These are phyloP conservation scores for Ceratobasidium sp. DNA, from an alignment of 1,284 basidiomycete species.

Conservation along the genomic window DNA sequence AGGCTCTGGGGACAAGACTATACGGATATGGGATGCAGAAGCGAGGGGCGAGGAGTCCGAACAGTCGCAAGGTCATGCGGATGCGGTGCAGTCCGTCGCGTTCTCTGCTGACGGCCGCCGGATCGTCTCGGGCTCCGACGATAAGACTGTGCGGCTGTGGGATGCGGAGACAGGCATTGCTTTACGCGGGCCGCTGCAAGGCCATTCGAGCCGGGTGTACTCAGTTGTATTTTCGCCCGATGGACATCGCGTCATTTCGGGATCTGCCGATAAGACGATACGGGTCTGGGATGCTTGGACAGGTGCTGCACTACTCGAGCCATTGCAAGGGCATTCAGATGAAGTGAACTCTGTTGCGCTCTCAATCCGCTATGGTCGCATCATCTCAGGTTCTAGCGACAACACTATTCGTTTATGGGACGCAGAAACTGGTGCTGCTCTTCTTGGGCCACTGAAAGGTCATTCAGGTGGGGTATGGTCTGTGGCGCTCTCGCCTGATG, in stretches of 20 bases:
- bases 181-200: too few relatives aligned
- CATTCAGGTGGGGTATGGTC: background rate
- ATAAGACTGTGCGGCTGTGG: too few relatives aligned
- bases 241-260: too few relatives aligned
- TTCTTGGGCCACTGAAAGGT: slow-evolving; percentile 1
- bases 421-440: background rate
- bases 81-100: slow-evolving; percentile 28
- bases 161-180: too few relatives aligned
- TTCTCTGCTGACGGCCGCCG: slow-evolving; percentile 45
- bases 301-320: slow-evolving; percentile 25
- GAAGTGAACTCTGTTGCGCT: slow-evolving; percentile 32
- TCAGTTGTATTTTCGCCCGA: too few relatives aligned
- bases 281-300: too few relatives aligned
- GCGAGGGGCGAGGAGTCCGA: background rate
- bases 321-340: slow-evolving; percentile 42
- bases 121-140: too few relatives aligned
- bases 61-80: slow-evolving; percentile 38
- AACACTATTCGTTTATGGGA: slow-evolving; percentile 43
- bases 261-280: slow-evolving; percentile 20
- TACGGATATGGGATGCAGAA: slow-evolving; percentile 12
- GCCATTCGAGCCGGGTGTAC: too few relatives aligned
- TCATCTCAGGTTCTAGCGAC: slow-evolving; percentile 44
- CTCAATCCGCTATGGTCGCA: slow-evolving; percentile 35
- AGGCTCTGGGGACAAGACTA: slow-evolving; percentile 10
- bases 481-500: background rate